These are phyloP conservation scores for Saitozyma podzolica DNA, from an alignment of 768 basidiomycete genomes.

Conservation along the genomic window DNA sequence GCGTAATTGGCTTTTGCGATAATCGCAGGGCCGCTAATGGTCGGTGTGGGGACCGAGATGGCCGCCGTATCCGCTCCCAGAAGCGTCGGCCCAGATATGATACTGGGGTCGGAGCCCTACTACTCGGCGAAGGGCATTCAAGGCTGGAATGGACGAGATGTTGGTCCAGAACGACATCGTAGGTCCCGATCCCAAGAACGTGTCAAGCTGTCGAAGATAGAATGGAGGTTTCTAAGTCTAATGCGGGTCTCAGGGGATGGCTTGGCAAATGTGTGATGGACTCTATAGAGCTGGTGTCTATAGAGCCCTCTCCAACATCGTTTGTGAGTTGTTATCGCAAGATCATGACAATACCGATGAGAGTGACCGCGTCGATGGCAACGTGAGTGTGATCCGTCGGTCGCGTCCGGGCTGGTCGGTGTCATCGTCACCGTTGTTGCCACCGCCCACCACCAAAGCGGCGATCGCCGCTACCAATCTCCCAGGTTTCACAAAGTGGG, in stretches of 20 bases:
- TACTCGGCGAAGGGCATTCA: slow-evolving; percentile 1
- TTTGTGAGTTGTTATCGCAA: neutral
- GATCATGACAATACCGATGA: neutral
- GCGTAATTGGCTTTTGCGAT: neutral
- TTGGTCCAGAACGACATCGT: neutral
- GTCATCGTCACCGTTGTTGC: too few species aligned
- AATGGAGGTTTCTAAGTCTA: neutral
- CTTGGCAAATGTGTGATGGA: neutral
- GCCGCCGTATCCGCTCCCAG: slow-evolving; percentile 4
- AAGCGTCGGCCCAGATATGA: slow-evolving; percentile 5
- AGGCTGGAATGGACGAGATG: neutral
- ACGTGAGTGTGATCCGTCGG: too few species aligned
- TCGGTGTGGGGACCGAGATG: slow-evolving; percentile 1
- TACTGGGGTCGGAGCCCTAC: neutral
- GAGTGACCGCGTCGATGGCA: neutral
- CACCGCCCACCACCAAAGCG: too few species aligned
- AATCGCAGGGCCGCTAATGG: neutral
- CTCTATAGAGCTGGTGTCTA: too few species aligned
- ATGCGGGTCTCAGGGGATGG: neutral
- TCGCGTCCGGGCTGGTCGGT: too few species aligned
- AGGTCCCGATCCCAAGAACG: neutral
- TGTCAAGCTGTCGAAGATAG: neutral
- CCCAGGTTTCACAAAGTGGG: neutral
- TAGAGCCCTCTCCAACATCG: too few species aligned
- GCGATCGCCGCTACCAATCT: neutral